Evolutionary conservation across 768 basidiomycete genomes (phyloP), one percentile per base, ranked within the genome.

Genomic region (Lactifluus subvellereus): DNA sequence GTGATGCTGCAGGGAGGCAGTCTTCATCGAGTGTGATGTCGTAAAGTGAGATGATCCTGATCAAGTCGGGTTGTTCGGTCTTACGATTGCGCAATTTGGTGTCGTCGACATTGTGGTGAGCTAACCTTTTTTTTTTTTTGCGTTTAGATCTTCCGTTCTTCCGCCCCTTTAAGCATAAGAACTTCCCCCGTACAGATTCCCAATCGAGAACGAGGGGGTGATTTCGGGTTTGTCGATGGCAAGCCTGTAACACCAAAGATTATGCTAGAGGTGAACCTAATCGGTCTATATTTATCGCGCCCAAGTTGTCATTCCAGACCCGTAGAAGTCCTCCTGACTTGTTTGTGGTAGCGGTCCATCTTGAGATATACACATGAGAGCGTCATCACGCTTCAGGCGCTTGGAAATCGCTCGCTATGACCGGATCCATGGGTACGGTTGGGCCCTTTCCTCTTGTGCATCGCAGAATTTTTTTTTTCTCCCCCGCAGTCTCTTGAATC

Each of bases 31-130:
- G 54, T 83, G 82, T 68, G 74, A 85, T 67, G 84, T 86, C 40
- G 77, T 76, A 6, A 68, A 73, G 0, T 86, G 81, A 78, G 82
- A 85, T 6, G 77, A 84, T 51, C 79, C 84, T 6, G 77, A 84
- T 52, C 80, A 80, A 58, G 76, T 81, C 8, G 73, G 76, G 4
- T 65, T 84, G 68, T 85, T 84, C 65, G 80, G 83, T 58, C 69
- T 77, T 35, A 80, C 82, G 3, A 72, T 81, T 22, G 63, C 74
- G 30, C 74, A 70, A 55, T 84, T 75, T 67, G 81, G 79, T 49
- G 68, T 77, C 2, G 81, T 85, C 4, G 82, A 84, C 65, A 72
- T 84, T 54, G 83, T 84, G 60, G 81, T 84, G 63, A 47, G 79
- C 40, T 42, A 7, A 5, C 13, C 14, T 4, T 16, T 11, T 16